Percentiles rank a stretch among this genome's conserved stretches.
Evolutionary conservation across 2,329 filamentous ascomycete species (phyloP).

Genomic region (Drechslerella dactyloides): DNA sequence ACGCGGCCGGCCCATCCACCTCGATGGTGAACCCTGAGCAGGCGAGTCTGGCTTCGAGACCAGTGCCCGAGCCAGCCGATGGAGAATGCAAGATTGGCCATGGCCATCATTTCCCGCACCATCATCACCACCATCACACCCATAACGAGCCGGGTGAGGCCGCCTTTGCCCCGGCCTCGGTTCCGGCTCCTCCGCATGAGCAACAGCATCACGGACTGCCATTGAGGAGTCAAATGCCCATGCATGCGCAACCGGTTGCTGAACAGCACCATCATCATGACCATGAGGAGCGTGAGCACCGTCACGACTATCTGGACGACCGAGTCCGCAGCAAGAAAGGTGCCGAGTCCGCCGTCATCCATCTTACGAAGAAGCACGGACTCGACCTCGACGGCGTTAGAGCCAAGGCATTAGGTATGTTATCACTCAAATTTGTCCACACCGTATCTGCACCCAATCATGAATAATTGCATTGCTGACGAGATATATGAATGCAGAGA

Average conservation of each 20-base stretch:
- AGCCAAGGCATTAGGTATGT: constrained; percentile 36
- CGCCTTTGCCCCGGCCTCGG: no score
- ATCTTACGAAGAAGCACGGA: constrained; percentile 45
- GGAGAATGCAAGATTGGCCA: constrained; percentile 36
- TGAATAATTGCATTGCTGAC: no score
- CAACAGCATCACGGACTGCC: constrained; percentile 21
- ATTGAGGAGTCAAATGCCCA: constrained; percentile 23
- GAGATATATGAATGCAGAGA: constrained; percentile 22
- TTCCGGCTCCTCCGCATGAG: not conserved
- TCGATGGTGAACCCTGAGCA: no score
- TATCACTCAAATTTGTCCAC: no score
- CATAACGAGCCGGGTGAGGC: constrained; percentile 24
- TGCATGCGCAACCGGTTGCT: not conserved
- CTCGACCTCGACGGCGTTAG: constrained; percentile 43
- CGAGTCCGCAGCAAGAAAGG: constrained; percentile 34
- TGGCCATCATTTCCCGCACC: constrained; percentile 43
- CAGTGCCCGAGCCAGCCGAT: constrained; percentile 23
- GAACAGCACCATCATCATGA: constrained; percentile 9
- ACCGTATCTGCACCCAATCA: no score
- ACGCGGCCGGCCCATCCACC: not conserved
- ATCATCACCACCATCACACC: constrained; percentile 47
- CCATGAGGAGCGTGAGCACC: constrained; percentile 14
- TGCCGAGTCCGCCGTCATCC: constrained; percentile 42
- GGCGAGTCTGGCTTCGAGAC: no score
- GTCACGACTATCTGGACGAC: constrained; percentile 28